Base-by-base conservation (phyloP, 2,329 filamentous ascomycete genomes). In the Neopestalotiopsis sp. region DNA sequence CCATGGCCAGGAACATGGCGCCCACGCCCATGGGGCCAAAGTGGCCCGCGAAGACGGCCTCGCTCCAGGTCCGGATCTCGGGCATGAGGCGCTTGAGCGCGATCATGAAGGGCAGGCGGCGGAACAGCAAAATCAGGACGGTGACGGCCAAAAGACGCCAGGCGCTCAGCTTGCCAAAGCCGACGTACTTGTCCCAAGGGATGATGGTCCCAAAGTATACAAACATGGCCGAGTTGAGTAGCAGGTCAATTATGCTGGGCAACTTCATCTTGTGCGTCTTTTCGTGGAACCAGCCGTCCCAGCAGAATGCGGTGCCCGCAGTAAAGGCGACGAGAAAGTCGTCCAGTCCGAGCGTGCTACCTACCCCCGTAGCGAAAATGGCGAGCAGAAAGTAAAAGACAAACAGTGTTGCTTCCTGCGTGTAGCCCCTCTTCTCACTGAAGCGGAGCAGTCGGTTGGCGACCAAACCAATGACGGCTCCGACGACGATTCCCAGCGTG, bases 271-370 rank as follows among this genome's bases (percentile, higher is more conserved):
- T 32, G 40, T 24, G n/a, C 20, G 62, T 65, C 28, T 65, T 56
- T 9, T 49, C 20, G 24, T 20, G 62, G 20, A 66, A 66, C 65
- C 56, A 66, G 49, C 45, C 65, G 32, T 58, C 56, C 89, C 89
- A 91, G 76, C 90, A 91, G 62, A 91, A 78, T 12, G 84, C 83
- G 72, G 84, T 86, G 9, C 89, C 89, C 0, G 89, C 88, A 2
- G 87, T 82, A 69, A 90, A 90, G 74, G 88, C 91, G 3, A 88
- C 88, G 4, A 91, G 81, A 0, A 89, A 83, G 70, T 91, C 89
- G 67, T 90, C 87, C 0, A 86, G 88, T 12, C 88, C 88, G n/a
- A 90, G 81, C 24, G 83, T 80, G 38, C 88, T 88, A 68, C 86
- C 87, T 0, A 87, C 86, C 2, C 89, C 88, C 30, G 90, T 80